Evolutionary conservation across 306 rosid species (phyloP), one percentile per base, ranked within the genome.

Genomic region (Senna siamea): DNA sequence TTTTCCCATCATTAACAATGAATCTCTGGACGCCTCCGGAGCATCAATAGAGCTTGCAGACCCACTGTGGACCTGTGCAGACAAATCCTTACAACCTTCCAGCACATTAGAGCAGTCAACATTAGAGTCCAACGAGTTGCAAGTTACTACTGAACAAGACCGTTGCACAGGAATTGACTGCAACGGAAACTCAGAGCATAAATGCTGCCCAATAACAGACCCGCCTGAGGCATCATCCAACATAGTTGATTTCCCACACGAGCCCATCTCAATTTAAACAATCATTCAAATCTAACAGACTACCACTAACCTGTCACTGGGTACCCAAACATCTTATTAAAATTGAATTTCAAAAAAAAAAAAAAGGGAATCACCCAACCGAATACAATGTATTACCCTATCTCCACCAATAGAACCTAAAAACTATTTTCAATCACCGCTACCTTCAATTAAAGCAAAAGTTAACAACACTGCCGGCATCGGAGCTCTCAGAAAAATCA

Each of bases 231-330:
- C 79, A 71, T 77, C 92, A 37, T 78, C 94, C 5, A 73, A 75
- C 5, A 78, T 46, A 63, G 77, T 66, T 38, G 87, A 81, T 62
- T 84, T 68, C 73, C 87, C 99, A 79, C 77, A 89, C 35, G 88
- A 85, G 37, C 92, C 93, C 97, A 92, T 90, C 85, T 53, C 85
- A 75, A 68, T 34, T 52, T 14, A 60, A 76, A 59, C 41, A 78
- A 30, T 51, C 70, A 54, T 60, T 80, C 84, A 37, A 84, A 69
- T 22, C 86, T 30, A 82, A 34, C 61, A 58, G 50, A 66, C 32
- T 44, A 9, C 70, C 56, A 55, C 73, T 58, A 76, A 62, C 80
- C 83, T 80, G 73, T 73, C 53, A 80, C 80, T 58, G 9, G 1
- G 69, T 12, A 71, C 34, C 9, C 44, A 0, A 64, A 30, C 19